Conservation (phyloP, 352 stramenopile species). For the Globisporangium carolinianum region DNA sequence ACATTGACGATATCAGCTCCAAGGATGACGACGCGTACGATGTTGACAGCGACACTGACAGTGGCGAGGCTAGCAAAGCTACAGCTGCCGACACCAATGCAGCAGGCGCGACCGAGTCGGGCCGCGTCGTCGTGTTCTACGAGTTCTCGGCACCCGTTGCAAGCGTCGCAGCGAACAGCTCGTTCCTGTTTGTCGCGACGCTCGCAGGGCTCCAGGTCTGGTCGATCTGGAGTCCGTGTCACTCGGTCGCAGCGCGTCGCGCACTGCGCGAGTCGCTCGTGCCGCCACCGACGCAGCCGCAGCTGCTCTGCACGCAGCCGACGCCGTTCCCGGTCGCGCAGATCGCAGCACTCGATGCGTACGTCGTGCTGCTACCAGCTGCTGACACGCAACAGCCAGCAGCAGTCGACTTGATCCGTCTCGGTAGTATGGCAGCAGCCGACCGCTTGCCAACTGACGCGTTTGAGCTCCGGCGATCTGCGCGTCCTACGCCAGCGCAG, state of each 20-base stretch:
- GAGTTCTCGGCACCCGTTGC: slow-evolving; percentile 56
- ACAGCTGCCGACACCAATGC: slow-evolving; percentile 1
- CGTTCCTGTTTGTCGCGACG: slow-evolving; percentile 76
- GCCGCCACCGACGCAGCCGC: slow-evolving; percentile 63
- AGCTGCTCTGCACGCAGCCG: slow-evolving; percentile 58
- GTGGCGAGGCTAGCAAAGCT: no score
- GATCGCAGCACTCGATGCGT: slow-evolving; percentile 69
- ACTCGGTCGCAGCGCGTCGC: slow-evolving; percentile 64
- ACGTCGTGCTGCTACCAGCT: slow-evolving; percentile 56
- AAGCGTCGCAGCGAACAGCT: slow-evolving; percentile 76
- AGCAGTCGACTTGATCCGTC: slow-evolving; percentile 31
- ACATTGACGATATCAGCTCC: not conserved
- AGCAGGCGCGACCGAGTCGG: slow-evolving; percentile 23
- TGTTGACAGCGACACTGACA: no score
- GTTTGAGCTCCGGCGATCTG: slow-evolving; percentile 42
- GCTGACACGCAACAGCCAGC: slow-evolving; percentile 9
- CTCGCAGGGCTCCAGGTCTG: slow-evolving; percentile 67
- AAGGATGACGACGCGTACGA: no score
- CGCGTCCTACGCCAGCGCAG: not conserved
- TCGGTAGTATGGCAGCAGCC: slow-evolving; percentile 28
- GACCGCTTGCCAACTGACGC: slow-evolving; percentile 45
- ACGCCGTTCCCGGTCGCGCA: slow-evolving; percentile 48
- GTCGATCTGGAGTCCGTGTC: slow-evolving; percentile 84
- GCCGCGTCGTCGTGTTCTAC: slow-evolving; percentile 83
- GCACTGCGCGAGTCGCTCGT: slow-evolving; percentile 47